Evolutionary conservation across 352 stramenopile genomes (phyloP).

Genomic region (Aphanomyces euteiches): DNA sequence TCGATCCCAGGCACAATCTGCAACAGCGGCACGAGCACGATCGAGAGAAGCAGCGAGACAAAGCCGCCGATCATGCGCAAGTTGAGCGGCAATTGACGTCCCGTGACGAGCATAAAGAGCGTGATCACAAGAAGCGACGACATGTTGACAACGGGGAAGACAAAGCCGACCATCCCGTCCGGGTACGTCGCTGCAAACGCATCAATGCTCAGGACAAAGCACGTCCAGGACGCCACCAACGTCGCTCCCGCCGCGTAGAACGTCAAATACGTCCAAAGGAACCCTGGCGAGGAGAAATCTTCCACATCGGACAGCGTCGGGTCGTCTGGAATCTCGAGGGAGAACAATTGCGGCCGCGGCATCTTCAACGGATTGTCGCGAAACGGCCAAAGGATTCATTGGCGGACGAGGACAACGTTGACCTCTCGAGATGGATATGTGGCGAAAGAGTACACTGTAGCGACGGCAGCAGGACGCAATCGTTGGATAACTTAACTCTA

Average conservation of each 20-base stretch:
- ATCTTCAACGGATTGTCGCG: background rate
- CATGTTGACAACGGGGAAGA: slow-evolving; percentile 84
- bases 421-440: too few species aligned
- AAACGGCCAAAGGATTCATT: background rate
- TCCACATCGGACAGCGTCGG: background rate
- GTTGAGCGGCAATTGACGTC: slow-evolving; percentile 57
- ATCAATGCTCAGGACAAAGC: slow-evolving; percentile 69
- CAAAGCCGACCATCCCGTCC: slow-evolving; percentile 60
- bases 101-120: slow-evolving; percentile 75
- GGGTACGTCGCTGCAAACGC: slow-evolving; percentile 66
- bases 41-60: slow-evolving; percentile 49
- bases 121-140: slow-evolving; percentile 71
- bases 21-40: slow-evolving; percentile 52
- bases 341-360: background rate
- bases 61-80: slow-evolving; percentile 54
- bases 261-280: slow-evolving; percentile 55
- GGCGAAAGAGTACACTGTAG: too few species aligned
- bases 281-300: slow-evolving; percentile 27
- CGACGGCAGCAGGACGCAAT: too few species aligned
- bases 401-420: too few species aligned
- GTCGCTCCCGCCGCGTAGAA: slow-evolving; percentile 75
- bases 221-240: slow-evolving; percentile 71
- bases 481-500: too few species aligned
- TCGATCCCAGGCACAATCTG: slow-evolving; percentile 53
- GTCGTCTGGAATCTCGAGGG: background rate